Evolutionary conservation across 768 basidiomycete species (phyloP), one percentile per base, ranked within the genome.

Genomic region (Mrakia gelida): DNA sequence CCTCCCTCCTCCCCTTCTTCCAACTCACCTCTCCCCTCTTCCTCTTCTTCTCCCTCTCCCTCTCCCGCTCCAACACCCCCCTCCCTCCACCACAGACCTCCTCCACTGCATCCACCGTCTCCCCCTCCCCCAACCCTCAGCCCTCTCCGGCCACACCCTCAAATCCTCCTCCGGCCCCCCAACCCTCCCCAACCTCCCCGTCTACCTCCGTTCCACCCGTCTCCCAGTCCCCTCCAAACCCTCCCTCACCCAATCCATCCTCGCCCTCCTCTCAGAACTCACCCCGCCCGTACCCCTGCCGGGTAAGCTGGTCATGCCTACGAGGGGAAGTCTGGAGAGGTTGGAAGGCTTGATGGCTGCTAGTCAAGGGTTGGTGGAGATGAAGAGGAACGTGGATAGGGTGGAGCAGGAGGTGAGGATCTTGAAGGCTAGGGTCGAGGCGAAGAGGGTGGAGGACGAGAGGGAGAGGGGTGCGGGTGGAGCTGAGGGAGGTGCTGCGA

Each of bases 281-380:
- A 91, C 91, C 11, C 78, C 78, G 21, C 74, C 74, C 21, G 86
- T 97, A 4, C 71, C 77, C 16, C 88, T 88, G 23, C 87, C 90
- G 75, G 88, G 88, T 23, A 89, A 92, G 16, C 88, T 99, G 71
- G 92, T 96, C 79, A 98, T 98, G 94, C 97, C 97, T 26, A 98
- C 97, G 3, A 88, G 90, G 56, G 90, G 90, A 34, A 97, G 94
- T 80, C 87, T 91, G 74, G 86, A 88, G 73, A 89, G 88, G 80
- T 86, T 95, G 28, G 94, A 97, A 79, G 86, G 87, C 21, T 84
- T 98, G 23, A 82, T 95, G 65, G 90, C 91, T 7, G 89, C 91
- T 4, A 89, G 92, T 0, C 88, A 88, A 6, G 87, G 88, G 18
- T 85, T 98, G 81, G 88, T 96, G n/a, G 85, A 98, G 81, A 91